Percentiles rank a stretch among this genome's conserved stretches.
Conservation (phyloP, 257 asterid species). For the Henckelia pumila region DNA sequence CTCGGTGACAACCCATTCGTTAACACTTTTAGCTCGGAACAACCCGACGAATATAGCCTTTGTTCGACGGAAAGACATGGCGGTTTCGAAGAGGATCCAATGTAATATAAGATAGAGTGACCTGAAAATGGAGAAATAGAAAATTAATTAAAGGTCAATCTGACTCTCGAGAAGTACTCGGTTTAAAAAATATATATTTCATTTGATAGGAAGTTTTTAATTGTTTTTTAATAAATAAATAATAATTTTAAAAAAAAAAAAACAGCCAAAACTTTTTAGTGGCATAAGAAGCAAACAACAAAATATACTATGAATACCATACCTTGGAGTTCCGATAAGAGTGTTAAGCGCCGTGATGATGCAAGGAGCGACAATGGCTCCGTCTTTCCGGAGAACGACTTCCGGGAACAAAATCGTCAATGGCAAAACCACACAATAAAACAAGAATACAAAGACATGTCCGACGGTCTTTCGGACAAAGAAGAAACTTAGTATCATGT, state of each 20-base stretch:
- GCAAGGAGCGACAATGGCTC: constrained; percentile 51
- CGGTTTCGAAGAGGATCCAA: constrained; percentile 80
- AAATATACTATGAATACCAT: neutral
- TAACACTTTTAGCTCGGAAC: constrained; percentile 51
- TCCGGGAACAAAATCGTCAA: constrained; percentile 61
- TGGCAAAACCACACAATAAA: constrained; percentile 70
- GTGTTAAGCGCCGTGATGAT: constrained; percentile 54
- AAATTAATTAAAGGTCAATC: neutral
- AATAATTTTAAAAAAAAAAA: no score
- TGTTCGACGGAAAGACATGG: constrained; percentile 68
- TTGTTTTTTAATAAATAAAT: no score
- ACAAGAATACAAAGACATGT: constrained; percentile 55
- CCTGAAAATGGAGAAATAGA: constrained; percentile 29
- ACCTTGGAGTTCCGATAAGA: constrained; percentile 69
- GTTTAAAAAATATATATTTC: neutral
- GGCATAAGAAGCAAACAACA: no score
- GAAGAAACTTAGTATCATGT: constrained; percentile 75
- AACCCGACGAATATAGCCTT: constrained; percentile 62
- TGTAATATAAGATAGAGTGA: constrained; percentile 58
- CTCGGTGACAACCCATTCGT: constrained; percentile 86
- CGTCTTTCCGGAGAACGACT: constrained; percentile 68
- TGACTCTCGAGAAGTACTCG: neutral
- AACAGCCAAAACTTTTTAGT: no score
- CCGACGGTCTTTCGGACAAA: constrained; percentile 63
- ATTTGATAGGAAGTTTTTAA: no score